These are phyloP conservation scores for Apiospora phragmitis DNA, from an alignment of 2,329 filamentous ascomycete species.

Conservation along the genomic window DNA sequence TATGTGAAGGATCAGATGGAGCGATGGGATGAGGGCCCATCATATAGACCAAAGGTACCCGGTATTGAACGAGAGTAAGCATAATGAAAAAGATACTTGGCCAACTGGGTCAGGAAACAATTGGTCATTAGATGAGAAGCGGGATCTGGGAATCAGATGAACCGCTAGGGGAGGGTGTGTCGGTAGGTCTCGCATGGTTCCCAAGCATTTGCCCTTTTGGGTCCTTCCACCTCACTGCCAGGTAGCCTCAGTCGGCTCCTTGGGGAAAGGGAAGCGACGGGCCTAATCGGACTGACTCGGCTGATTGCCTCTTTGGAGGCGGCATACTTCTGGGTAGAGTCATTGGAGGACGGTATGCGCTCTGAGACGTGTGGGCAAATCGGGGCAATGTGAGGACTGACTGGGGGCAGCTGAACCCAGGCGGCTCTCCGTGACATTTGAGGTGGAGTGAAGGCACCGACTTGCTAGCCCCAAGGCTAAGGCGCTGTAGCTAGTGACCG, in stretches of 20 bases:
- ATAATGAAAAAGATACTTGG: background rate
- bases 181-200: background rate
- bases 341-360: background rate
- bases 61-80: background rate
- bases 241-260: slow-evolving; percentile 4
- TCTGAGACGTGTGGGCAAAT: background rate
- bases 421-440: background rate
- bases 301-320: background rate
- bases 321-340: background rate
- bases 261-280: background rate
- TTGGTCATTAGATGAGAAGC: background rate
- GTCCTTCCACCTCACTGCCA: background rate
- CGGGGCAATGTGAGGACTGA: background rate
- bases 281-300: slow-evolving; percentile 1
- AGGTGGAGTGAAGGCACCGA: background rate
- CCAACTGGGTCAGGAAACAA: background rate
- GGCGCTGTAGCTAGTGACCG: background rate
- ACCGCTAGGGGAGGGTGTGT: background rate
- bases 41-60: background rate
- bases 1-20: slow-evolving; percentile 1
- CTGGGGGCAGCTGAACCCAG: background rate
- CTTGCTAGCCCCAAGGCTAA: background rate
- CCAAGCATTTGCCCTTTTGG: background rate
- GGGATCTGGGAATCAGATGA: background rate
- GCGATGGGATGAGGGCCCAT: background rate